Conservation (phyloP, 768 basidiomycete species). For the Hypsizygus marmoreus region DNA sequence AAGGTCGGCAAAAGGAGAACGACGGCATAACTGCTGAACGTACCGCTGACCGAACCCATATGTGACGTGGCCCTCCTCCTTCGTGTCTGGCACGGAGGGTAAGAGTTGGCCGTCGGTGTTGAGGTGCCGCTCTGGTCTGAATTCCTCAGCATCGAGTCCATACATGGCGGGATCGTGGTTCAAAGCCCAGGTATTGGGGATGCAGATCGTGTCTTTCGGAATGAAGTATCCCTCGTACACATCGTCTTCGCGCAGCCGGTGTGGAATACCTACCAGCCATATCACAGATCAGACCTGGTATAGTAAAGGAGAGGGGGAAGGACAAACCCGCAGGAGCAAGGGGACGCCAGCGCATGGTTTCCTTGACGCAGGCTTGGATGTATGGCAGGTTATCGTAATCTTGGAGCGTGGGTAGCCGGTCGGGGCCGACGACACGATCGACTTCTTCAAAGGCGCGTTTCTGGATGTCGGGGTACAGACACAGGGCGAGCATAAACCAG, state of each 20-base stretch:
- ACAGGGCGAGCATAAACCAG: constrained; percentile 29
- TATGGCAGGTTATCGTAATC: constrained; percentile 16
- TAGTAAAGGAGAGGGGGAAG: background rate
- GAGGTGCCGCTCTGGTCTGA: constrained; percentile 24
- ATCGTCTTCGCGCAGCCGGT: background rate
- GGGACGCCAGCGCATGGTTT: constrained; percentile 19
- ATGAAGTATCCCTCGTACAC: constrained; percentile 3
- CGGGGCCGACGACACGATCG: constrained; percentile 25
- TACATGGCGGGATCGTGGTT: constrained; percentile 21
- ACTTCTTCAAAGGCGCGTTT: constrained; percentile 27
- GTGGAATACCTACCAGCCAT: background rate
- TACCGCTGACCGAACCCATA: constrained; percentile 14
- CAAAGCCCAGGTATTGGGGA: constrained; percentile 14
- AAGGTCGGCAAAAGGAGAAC: background rate
- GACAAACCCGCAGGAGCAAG: constrained; percentile 12
- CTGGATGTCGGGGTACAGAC: constrained; percentile 28
- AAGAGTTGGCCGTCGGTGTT: background rate
- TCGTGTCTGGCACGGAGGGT: background rate
- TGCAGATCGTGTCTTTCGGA: constrained; percentile 2
- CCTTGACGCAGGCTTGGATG: constrained; percentile 18
- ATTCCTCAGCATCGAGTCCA: constrained; percentile 21
- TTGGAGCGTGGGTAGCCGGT: constrained; percentile 24
- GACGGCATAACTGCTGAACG: too few relatives aligned
- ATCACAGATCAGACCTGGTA: background rate
- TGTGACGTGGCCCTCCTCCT: constrained; percentile 3